A percentile compares a stretch with the other conserved stretches of the same genome.
Evolutionary conservation across 2,329 filamentous ascomycete species (phyloP).

Genomic region (Fusarium marasasianum): DNA sequence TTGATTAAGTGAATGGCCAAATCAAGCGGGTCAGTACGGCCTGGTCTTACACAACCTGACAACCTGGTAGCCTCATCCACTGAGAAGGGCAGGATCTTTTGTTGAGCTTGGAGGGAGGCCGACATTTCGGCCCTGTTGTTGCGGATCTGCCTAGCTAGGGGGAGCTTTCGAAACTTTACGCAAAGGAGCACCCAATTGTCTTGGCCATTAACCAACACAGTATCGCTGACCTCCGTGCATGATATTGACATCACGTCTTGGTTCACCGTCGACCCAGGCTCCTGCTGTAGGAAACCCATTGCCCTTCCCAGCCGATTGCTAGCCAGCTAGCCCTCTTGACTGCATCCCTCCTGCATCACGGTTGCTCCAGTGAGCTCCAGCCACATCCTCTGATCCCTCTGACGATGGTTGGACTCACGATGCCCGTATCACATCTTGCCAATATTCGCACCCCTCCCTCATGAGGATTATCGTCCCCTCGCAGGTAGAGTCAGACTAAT

Average conservation of each 20-base stretch:
- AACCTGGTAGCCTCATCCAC: conserved; percentile 25
- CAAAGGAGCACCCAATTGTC: conserved; percentile 21
- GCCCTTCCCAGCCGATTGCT: conserved; percentile 13
- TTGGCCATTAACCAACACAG: conserved; percentile 17
- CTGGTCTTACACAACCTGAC: conserved; percentile 23
- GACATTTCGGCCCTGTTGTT: conserved; percentile 36
- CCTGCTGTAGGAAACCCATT: not conserved
- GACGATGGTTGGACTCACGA: conserved; percentile 34
- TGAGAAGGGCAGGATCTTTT: conserved; percentile 33
- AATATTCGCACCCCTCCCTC: conserved; percentile 35
- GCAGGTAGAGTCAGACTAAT: conserved; percentile 32
- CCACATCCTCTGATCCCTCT: conserved; percentile 37
- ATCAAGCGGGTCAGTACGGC: not conserved
- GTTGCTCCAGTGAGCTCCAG: conserved; percentile 44
- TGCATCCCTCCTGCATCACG: conserved; percentile 29
- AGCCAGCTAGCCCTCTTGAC: conserved; percentile 13
- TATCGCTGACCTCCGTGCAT: conserved; percentile 38
- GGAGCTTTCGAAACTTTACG: conserved; percentile 34
- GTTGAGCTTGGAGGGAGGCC: conserved; percentile 32
- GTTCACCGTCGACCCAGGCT: not conserved
- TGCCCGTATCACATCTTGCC: conserved; percentile 40
- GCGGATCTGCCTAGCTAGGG: conserved; percentile 31
- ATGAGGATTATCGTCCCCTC: conserved; percentile 34
- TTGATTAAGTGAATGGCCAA: conserved; percentile 17
- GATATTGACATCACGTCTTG: conserved; percentile 38